phyloP scores from a whole-genome alignment of 257 asterid genomes.

The Gynochthodes officinalis region DNA sequence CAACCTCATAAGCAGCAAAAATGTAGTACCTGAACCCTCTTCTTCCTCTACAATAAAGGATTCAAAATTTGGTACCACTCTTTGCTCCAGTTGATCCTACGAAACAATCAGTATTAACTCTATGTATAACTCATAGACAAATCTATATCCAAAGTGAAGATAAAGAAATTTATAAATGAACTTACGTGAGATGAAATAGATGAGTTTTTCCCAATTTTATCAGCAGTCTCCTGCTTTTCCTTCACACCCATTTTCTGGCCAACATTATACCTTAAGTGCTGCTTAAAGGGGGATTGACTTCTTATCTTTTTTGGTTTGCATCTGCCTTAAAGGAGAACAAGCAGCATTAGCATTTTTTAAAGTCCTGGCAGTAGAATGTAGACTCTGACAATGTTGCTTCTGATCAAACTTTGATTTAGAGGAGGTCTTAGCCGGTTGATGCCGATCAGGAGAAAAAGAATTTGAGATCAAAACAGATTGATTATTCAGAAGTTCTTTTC shows the following conservation, averaged over 20 bases:
- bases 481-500: constrained; percentile 26
- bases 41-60: constrained; percentile 67
- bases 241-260: constrained; percentile 27
- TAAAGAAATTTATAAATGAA: constrained; percentile 1
- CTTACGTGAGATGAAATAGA: constrained; percentile 43
- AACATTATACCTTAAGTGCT: constrained; percentile 24
- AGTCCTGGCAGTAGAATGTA: constrained; percentile 19
- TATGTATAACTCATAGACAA: constrained; percentile 2
- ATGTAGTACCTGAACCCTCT: constrained; percentile 86
- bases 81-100: constrained; percentile 46
- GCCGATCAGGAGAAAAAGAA: constrained; percentile 11
- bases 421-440: constrained; percentile 27
- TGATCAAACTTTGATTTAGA: constrained; percentile 25
- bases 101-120: constrained; percentile 24
- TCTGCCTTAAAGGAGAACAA: constrained; percentile 27
- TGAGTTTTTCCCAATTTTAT: constrained; percentile 31
- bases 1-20: constrained; percentile 5
- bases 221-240: constrained; percentile 30
- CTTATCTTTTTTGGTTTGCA: constrained; percentile 29
- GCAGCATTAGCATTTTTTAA: constrained; percentile 22
- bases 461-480: constrained; percentile 13
- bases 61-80: constrained; percentile 62
- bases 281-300: constrained; percentile 31
- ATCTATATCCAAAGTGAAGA: constrained; percentile 13
- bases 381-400: constrained; percentile 20